These are phyloP conservation scores for Venturia nashicola DNA, from an alignment of 2,329 filamentous ascomycete species.

Conservation along the genomic window DNA sequence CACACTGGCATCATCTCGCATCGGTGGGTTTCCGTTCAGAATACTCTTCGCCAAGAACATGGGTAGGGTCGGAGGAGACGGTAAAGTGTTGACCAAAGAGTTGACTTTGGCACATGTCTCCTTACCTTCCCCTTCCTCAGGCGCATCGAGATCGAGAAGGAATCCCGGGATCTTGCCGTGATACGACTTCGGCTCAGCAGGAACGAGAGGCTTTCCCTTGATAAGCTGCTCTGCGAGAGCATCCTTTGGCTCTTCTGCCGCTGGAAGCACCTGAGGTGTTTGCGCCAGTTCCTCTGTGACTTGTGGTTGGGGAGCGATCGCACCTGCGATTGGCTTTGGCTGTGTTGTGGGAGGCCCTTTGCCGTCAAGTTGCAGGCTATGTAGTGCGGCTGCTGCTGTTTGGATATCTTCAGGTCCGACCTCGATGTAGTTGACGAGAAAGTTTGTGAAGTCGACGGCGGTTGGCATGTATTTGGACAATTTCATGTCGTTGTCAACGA, in stretches of 20 bases:
- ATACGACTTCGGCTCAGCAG: constrained; percentile 46
- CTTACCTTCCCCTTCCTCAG: constrained; percentile 53
- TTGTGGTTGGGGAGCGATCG: constrained; percentile 22
- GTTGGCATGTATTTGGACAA: constrained; percentile 80
- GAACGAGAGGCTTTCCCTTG: constrained; percentile 16
- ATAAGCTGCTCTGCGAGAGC: constrained; percentile 12
- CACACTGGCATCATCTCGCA: constrained; percentile 98
- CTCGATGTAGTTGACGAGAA: constrained; percentile 96
- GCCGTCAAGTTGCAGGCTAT: background rate
- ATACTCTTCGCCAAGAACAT: constrained; percentile 92
- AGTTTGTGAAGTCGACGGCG: constrained; percentile 95
- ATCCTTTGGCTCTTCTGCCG: constrained; percentile 17
- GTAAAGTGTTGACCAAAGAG: constrained; percentile 63
- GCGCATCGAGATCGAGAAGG: constrained; percentile 72
- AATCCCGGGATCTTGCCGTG: constrained; percentile 69
- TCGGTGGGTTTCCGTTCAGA: constrained; percentile 75
- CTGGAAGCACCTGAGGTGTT: constrained; percentile 17
- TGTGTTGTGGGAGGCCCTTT: constrained; percentile 10
- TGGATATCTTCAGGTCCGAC: constrained; percentile 59
- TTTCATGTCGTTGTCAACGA: constrained; percentile 88
- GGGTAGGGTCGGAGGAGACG: constrained; percentile 72
- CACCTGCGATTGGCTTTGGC: constrained; percentile 16
- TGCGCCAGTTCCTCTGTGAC: constrained; percentile 30
- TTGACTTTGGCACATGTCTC: constrained; percentile 59
- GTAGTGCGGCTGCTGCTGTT: constrained; percentile 9